These are phyloP conservation scores for Astraeus odoratus DNA, from an alignment of 768 basidiomycete genomes.

Conservation along the genomic window DNA sequence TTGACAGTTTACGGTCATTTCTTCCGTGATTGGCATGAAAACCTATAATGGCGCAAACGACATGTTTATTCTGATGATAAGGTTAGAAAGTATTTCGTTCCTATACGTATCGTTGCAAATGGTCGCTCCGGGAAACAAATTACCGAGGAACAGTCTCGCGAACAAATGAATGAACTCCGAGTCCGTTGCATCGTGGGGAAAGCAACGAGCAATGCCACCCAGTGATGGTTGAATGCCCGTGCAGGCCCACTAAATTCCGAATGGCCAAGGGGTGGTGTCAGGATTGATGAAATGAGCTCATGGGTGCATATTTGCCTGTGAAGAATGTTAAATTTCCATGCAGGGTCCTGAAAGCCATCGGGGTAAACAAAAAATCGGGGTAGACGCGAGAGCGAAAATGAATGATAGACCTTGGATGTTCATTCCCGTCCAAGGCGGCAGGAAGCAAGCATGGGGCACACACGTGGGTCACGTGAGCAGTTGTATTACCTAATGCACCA, in stretches of 20 bases:
- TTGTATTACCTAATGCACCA: conserved; percentile 12
- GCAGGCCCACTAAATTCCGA: neutral
- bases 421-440: neutral
- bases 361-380: neutral
- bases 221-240: too few species aligned
- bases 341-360: neutral
- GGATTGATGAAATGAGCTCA: neutral
- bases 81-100: neutral
- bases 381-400: neutral
- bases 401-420: neutral
- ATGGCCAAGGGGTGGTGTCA: neutral
- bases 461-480: neutral
- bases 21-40: neutral
- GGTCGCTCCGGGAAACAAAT: neutral
- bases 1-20: too few species aligned
- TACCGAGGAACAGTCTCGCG: neutral
- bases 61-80: neutral
- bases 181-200: too few species aligned
- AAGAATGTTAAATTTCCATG: neutral
- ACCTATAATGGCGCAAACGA: neutral
- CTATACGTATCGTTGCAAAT: neutral
- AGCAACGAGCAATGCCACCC: too few species aligned
- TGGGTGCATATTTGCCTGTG: too few species aligned
- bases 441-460: neutral
- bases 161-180: neutral